Evolutionary conservation across 23 red algal genomes (phyloP), one percentile per base, ranked within the genome.

Genomic region (Gracilaria domingensis): DNA sequence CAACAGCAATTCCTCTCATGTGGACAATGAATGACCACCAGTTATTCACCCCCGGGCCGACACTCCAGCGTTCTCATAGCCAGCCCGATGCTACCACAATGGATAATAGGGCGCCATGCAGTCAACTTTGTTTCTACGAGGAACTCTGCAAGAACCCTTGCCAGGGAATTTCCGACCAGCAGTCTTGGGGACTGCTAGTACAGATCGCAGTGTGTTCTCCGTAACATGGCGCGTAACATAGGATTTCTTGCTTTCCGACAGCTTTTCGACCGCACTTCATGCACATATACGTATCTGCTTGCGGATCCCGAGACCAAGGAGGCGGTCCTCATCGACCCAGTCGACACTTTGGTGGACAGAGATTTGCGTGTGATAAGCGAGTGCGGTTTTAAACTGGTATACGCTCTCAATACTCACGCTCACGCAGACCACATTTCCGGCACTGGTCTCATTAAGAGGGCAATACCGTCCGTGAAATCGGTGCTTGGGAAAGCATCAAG

Each of bases 401-500:
- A 88, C 55, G 88, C 77, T 17, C 44, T 96, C 34, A 96, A 96
- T 79, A 96, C 95, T 9, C 95, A 96, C 49, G 95, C 92, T 13
- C 95, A 96, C 45, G 95, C 95, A 4, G 95, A 96, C 80, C 95
- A 96, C 53, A 88, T 96, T 24, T 93, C 95, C 16, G 95, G 81
- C 17, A 93, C 95, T 48, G 89, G 90, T 25, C 20, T 93, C 32
- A 39, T 96, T 24, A 93, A 90, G 81, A 72, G 60, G 71, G 35
- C 44, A 35, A 36, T 85, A 32, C 39, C 64, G 13, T 75, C 56
- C 24, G 95, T 93, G 23, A 83, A 88, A 25, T 93, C 88, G 18
- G 88, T 84, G 40, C 36, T 91, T 18, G 76, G 83, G 37, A 79
- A 55, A 20, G 84, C 75, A 23, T 82, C 74, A n/a, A 26, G 57